phyloP scores from a whole-genome alignment of 1,139 yeast genomes.

The Suhomyces guaymorum region DNA sequence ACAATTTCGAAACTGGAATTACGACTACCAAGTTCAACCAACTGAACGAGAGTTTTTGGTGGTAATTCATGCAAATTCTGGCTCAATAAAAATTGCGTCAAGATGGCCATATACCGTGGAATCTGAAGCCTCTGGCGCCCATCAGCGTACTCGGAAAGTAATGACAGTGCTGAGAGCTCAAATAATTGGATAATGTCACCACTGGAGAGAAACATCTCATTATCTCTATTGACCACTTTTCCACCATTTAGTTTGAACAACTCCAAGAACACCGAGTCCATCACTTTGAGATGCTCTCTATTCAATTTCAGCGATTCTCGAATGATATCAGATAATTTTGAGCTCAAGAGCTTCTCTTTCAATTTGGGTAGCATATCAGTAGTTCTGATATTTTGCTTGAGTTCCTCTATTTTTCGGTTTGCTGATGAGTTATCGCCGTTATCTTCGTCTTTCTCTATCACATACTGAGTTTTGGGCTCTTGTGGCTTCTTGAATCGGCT shows the following conservation, averaged over 20 bases:
- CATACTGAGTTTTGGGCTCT: background rate
- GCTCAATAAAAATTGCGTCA: constrained; percentile 24
- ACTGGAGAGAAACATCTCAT: constrained; percentile 5
- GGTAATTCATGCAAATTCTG: constrained; percentile 19
- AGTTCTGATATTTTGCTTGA: constrained; percentile 30
- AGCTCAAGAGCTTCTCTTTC: constrained; percentile 23
- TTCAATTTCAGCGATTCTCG: constrained; percentile 9
- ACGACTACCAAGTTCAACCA: constrained; percentile 29
- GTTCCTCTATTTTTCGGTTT: constrained; percentile 7
- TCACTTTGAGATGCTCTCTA: constrained; percentile 17
- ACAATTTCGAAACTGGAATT: constrained; percentile 16
- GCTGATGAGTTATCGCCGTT: background rate
- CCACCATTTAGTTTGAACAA: constrained; percentile 19
- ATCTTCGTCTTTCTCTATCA: constrained; percentile 2
- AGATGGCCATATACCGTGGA: constrained; percentile 31
- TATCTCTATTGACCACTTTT: constrained; percentile 5
- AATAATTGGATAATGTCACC: constrained; percentile 21
- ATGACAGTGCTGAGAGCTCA: constrained; percentile 20
- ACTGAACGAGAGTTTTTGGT: constrained; percentile 21
- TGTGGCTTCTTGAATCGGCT: constrained; percentile 18
- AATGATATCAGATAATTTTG: constrained; percentile 24
- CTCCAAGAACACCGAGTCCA: constrained; percentile 25
- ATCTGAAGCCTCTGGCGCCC: constrained; percentile 11
- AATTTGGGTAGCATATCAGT: constrained; percentile 28
- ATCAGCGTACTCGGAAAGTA: constrained; percentile 5